These are phyloP conservation scores for Nematocida parisii DNA, from an alignment of 371 early-diverging fungal genomes.

Conservation along the genomic window DNA sequence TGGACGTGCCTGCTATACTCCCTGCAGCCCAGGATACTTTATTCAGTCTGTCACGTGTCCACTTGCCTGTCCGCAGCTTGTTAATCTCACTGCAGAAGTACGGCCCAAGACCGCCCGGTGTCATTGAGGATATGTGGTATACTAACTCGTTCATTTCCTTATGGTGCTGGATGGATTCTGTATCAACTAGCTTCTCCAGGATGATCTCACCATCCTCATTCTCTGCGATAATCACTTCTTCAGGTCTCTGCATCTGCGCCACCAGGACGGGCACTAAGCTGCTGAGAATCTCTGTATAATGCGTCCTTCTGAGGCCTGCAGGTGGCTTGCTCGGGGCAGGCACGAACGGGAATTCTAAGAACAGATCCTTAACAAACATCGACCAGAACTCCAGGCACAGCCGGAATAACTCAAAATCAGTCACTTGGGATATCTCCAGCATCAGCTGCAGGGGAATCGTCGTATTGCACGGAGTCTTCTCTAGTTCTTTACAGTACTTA, in stretches of 20 bases:
- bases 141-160: constrained; percentile 80
- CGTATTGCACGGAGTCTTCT: constrained; percentile 40
- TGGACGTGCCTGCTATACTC: constrained; percentile 89
- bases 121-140: constrained; percentile 61
- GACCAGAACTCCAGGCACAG: constrained; percentile 52
- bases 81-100: constrained; percentile 58
- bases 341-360: constrained; percentile 47
- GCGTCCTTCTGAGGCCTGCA: constrained; percentile 55
- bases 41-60: constrained; percentile 81
- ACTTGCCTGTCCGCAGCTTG: constrained; percentile 36
- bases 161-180: constrained; percentile 91
- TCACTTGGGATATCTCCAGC: constrained; percentile 38
- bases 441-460: background rate
- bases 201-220: constrained; percentile 99
- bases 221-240: constrained; percentile 86
- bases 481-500: constrained; percentile 19
- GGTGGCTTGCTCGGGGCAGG: constrained; percentile 26
- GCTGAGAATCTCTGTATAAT: constrained; percentile 59
- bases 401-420: constrained; percentile 46
- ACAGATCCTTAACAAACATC: constrained; percentile 39
- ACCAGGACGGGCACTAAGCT: constrained; percentile 59
- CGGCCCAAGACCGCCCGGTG: constrained; percentile 55
- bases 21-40: constrained; percentile 98
- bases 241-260: constrained; percentile 69
- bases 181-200: constrained; percentile 90